Percentiles rank a stretch among this genome's conserved stretches.
Conservation (phyloP, 2,329 filamentous ascomycete genomes). For the Stagonosporopsis tanaceti region DNA sequence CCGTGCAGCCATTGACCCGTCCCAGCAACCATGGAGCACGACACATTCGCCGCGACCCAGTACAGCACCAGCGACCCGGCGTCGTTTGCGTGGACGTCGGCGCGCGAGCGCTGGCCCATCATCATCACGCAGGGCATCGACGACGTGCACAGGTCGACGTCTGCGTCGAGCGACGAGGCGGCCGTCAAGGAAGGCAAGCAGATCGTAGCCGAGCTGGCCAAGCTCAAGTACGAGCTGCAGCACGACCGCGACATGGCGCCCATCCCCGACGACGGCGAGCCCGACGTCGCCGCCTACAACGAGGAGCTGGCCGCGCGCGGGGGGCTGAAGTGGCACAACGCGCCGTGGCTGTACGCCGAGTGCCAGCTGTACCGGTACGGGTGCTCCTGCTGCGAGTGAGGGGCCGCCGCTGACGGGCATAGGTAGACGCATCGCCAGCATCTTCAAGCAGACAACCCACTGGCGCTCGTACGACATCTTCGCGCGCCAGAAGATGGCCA, state of each 20-base stretch:
- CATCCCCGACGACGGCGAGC: conserved; percentile 76
- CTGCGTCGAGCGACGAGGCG: conserved; percentile 65
- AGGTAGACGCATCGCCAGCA: conserved; percentile 77
- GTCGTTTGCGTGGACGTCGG: conserved; percentile 88
- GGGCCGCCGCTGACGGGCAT: conserved; percentile 25
- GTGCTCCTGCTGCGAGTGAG: background rate
- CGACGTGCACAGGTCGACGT: conserved; percentile 82
- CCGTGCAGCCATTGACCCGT: background rate
- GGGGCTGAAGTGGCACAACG: conserved; percentile 79
- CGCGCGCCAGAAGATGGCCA: conserved; percentile 85
- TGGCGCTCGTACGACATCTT: conserved; percentile 96
- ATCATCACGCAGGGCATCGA: conserved; percentile 95
- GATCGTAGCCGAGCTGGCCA: conserved; percentile 80
- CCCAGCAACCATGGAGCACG: conserved; percentile 28
- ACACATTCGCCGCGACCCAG: conserved; percentile 63
- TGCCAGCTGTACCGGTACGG: conserved; percentile 87
- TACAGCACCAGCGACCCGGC: conserved; percentile 81
- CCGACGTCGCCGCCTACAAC: conserved; percentile 85
- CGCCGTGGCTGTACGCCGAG: conserved; percentile 89
- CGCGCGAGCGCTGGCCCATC: conserved; percentile 87
- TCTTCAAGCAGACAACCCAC: conserved; percentile 77
- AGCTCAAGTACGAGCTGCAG: conserved; percentile 92
- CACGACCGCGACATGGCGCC: conserved; percentile 84
- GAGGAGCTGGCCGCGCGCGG: conserved; percentile 79
- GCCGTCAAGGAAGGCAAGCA: conserved; percentile 82